Evolutionary conservation across 1,284 basidiomycete species (phyloP).

Genomic region (Sporisorium iseilematis-ciliati): DNA sequence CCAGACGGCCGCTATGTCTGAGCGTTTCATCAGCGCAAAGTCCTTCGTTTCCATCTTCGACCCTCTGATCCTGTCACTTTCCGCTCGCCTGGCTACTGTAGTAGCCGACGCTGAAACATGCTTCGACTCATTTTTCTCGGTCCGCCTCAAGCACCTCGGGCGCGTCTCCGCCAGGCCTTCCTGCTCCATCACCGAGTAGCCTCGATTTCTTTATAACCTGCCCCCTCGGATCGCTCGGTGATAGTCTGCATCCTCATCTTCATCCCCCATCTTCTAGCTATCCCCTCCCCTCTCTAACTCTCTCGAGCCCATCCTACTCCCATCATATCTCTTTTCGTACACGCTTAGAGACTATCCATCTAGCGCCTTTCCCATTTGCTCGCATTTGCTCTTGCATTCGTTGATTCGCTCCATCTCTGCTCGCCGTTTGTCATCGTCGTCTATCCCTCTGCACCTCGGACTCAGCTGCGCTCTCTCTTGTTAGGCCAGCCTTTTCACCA

Average conservation of each 20-base stretch:
- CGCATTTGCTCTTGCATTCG: conserved; percentile 24
- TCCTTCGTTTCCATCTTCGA: conserved; percentile 6
- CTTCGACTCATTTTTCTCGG: conserved; percentile 24
- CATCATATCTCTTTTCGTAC: conserved; percentile 35
- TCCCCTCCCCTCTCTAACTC: conserved; percentile 14
- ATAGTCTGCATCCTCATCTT: conserved; percentile 36
- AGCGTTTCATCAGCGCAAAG: background rate
- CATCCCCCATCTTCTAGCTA: conserved; percentile 22
- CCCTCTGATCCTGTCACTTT: conserved; percentile 20
- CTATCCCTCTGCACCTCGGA: conserved; percentile 26
- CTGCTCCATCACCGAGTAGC: conserved; percentile 38
- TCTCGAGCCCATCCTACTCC: conserved; percentile 22
- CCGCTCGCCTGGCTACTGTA: conserved; percentile 7
- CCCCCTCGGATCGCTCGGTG: conserved; percentile 53
- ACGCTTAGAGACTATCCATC: conserved; percentile 2
- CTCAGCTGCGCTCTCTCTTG: conserved; percentile 7
- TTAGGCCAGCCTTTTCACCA: conserved; percentile 9
- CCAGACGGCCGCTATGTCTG: conserved; percentile 1
- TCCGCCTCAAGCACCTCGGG: conserved; percentile 50
- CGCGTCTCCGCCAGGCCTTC: conserved; percentile 23
- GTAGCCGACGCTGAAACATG: conserved; percentile 34
- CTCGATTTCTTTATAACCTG: conserved; percentile 39
- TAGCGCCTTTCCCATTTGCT: conserved; percentile 12
- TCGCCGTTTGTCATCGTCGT: conserved; percentile 20
- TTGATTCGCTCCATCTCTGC: conserved; percentile 15